Evolutionary conservation across 2,329 filamentous ascomycete genomes (phyloP).

Genomic region (Aureobasidium leucospermi): DNA sequence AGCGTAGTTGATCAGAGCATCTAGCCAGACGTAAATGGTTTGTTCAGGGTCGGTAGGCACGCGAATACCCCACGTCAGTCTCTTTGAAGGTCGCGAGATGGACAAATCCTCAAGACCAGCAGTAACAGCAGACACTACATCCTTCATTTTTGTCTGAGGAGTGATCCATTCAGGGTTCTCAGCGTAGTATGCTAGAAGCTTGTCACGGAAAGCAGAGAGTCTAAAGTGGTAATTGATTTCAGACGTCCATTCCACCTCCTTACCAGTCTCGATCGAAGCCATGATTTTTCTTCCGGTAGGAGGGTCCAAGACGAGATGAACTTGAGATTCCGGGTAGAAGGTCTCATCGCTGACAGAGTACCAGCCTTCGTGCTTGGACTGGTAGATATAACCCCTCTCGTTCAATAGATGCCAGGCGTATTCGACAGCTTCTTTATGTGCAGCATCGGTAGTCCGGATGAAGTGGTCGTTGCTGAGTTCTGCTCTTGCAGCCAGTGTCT

Average conservation of each 20-base stretch:
- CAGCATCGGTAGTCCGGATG: conserved; percentile 79
- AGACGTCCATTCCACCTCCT: conserved; percentile 88
- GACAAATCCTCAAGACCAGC: conserved; percentile 79
- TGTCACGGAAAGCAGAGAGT: conserved; percentile 73
- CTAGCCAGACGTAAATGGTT: conserved; percentile 97
- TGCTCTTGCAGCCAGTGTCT: conserved; percentile 61
- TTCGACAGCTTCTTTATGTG: conserved; percentile 77
- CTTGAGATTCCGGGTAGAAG: conserved; percentile 74
- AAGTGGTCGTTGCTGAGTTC: conserved; percentile 76
- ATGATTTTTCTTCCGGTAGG: conserved; percentile 76
- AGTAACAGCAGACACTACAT: conserved; percentile 69
- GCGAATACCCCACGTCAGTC: conserved; percentile 79
- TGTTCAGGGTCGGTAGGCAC: conserved; percentile 79
- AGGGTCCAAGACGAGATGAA: conserved; percentile 68
- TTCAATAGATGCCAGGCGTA: conserved; percentile 81
- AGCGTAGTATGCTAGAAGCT: conserved; percentile 69
- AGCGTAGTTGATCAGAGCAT: conserved; percentile 89
- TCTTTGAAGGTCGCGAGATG: conserved; percentile 70
- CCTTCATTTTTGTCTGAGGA: conserved; percentile 65
- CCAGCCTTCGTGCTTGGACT: conserved; percentile 84
- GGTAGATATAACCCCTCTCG: conserved; percentile 71
- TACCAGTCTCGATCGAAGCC: conserved; percentile 79
- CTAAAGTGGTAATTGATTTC: conserved; percentile 95
- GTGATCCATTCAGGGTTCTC: conserved; percentile 71
- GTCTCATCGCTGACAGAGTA: conserved; percentile 96